Evolutionary conservation across 1,284 basidiomycete genomes (phyloP).

Genomic region (Puccinia horiana): DNA sequence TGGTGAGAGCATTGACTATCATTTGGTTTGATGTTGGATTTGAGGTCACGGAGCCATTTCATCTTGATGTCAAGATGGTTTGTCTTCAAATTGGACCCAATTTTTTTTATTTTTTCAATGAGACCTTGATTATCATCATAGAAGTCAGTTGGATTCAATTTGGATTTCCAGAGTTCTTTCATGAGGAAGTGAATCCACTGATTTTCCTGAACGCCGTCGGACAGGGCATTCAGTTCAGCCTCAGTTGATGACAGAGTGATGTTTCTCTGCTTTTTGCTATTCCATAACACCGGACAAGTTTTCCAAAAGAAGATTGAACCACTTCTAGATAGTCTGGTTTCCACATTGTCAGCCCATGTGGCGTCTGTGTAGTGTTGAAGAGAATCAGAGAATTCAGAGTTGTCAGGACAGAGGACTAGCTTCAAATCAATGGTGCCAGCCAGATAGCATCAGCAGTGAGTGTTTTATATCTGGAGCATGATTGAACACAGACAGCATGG

Average conservation of each 20-base stretch:
- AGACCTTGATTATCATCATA: not conserved
- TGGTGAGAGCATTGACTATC: not conserved
- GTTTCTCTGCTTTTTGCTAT: not conserved
- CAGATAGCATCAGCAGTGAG: not conserved
- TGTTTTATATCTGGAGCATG: not conserved
- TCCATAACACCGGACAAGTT: not conserved
- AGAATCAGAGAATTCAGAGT: not conserved
- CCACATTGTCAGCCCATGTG: not conserved
- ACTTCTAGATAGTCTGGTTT: not conserved
- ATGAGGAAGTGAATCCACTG: not conserved
- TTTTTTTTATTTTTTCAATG: not conserved
- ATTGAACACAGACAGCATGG: not conserved
- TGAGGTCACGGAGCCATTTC: not conserved
- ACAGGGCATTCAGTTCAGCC: not conserved
- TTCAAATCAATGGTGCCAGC: not conserved
- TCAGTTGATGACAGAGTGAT: no score
- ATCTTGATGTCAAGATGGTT: conserved; percentile 17
- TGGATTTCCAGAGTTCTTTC: not conserved
- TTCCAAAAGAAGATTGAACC: not conserved
- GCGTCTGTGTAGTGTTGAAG: not conserved
- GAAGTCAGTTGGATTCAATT: not conserved
- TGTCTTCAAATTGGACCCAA: not conserved
- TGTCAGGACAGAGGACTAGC: not conserved
- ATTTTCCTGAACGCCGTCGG: not conserved
- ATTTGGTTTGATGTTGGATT: not conserved